These are phyloP conservation scores for Casuarina glauca DNA, from an alignment of 306 rosid species.

Conservation along the genomic window DNA sequence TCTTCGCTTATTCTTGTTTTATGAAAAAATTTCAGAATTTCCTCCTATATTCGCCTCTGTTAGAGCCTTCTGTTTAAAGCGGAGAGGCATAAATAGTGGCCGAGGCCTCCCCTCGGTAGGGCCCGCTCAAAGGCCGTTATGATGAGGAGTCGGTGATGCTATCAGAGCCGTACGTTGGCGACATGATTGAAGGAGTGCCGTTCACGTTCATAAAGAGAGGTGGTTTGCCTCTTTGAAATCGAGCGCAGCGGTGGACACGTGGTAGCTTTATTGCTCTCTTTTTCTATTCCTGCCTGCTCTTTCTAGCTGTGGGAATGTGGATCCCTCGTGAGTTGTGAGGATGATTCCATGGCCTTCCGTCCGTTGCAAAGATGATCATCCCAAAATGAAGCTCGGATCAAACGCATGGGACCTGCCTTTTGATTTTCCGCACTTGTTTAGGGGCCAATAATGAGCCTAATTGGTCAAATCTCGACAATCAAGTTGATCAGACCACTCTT, in stretches of 20 bases:
- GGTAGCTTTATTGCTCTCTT: not conserved
- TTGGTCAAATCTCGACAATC: too few relatives aligned
- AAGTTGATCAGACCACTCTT: too few relatives aligned
- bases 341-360: not conserved
- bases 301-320: not conserved
- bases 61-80: not conserved
- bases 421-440: too few relatives aligned
- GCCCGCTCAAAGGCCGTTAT: conserved; percentile 9
- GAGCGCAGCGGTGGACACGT: not conserved
- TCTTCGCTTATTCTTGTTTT: not conserved
- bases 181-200: conserved; percentile 22
- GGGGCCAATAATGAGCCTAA: too few relatives aligned
- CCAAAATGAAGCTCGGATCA: not conserved
- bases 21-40: too few relatives aligned
- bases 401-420: too few relatives aligned
- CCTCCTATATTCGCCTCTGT: not conserved
- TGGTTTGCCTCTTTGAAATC: not conserved
- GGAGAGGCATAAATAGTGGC: conserved; percentile 15
- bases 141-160: conserved; percentile 10
- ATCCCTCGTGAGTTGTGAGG: not conserved
- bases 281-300: not conserved
- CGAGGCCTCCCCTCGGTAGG: not conserved
- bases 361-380: not conserved
- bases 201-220: conserved; percentile 8
- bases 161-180: conserved; percentile 7